Evolutionary conservation across 2,329 filamentous ascomycete genomes (phyloP).

Genomic region (Trichoderma cornu-damae): DNA sequence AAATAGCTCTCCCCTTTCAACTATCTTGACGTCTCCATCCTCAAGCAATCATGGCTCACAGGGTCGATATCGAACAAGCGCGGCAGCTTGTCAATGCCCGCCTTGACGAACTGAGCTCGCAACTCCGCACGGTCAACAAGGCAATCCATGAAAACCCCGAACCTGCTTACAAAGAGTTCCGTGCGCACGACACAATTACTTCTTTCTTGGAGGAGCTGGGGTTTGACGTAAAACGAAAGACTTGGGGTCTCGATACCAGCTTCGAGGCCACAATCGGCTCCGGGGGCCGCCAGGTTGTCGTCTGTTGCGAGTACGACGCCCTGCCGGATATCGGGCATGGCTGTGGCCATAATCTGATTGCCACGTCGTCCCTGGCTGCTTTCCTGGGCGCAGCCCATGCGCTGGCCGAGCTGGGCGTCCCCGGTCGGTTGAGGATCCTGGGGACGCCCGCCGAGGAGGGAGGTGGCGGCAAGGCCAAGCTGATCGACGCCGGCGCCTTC

Average conservation of each 20-base stretch:
- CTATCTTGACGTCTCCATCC: background rate
- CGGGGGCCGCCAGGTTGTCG: slow-evolving; percentile 38
- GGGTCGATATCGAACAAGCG: slow-evolving; percentile 20
- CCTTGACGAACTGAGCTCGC: slow-evolving; percentile 22
- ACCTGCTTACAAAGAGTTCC: slow-evolving; percentile 46
- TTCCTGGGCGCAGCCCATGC: slow-evolving; percentile 37
- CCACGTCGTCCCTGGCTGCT: slow-evolving; percentile 36
- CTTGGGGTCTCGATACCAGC: slow-evolving; percentile 48
- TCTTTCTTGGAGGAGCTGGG: slow-evolving; percentile 41
- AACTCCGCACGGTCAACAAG: slow-evolving; percentile 22
- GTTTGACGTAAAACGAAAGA: slow-evolving; percentile 43
- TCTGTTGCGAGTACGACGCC: slow-evolving; percentile 46
- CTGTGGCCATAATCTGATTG: slow-evolving; percentile 44
- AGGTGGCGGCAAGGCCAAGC: slow-evolving; percentile 37
- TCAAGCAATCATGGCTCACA: background rate
- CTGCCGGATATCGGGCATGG: slow-evolving; percentile 43
- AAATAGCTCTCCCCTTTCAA: too few relatives aligned
- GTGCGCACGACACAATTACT: slow-evolving; percentile 47
- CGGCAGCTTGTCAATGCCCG: slow-evolving; percentile 22
- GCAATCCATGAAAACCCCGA: slow-evolving; percentile 44
- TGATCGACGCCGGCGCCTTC: slow-evolving; percentile 30
- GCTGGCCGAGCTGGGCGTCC: slow-evolving; percentile 27
- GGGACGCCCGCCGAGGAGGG: slow-evolving; percentile 43
- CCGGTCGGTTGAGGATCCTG: slow-evolving; percentile 37
- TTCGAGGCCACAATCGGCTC: slow-evolving; percentile 44